Percentiles rank a stretch among this genome's conserved stretches.
Evolutionary conservation across 139 green algal genomes (phyloP).

Genomic region (Coelastrella sp.): DNA sequence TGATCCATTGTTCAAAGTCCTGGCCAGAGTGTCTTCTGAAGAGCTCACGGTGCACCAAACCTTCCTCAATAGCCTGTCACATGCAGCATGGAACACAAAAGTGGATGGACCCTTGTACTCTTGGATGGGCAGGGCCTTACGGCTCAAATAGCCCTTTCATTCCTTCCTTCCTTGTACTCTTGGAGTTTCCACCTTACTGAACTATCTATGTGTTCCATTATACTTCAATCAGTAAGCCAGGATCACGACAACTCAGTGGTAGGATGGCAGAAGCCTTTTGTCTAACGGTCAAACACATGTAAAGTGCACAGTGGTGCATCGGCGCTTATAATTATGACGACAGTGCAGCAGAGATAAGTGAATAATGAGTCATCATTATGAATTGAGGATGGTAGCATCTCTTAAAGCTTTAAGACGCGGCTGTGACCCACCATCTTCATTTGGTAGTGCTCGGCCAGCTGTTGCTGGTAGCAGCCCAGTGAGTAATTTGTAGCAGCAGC

Average conservation of each 20-base stretch:
- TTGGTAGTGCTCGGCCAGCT: conserved; percentile 77
- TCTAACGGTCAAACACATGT: too few species aligned
- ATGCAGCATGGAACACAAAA: neutral
- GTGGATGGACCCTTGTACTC: too few species aligned
- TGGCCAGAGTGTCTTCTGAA: conserved; percentile 8
- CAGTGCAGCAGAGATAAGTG: neutral
- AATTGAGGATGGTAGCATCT: neutral
- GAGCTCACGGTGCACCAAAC: neutral
- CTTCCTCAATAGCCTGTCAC: neutral
- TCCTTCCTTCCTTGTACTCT: too few species aligned
- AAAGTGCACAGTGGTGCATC: too few species aligned
- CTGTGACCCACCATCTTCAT: conserved; percentile 59
- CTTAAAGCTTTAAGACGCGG: neutral
- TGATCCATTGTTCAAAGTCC: conserved; percentile 42
- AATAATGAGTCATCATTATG: neutral
- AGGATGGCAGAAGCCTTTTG: too few species aligned
- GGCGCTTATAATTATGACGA: neutral
- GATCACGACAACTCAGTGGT: too few species aligned
- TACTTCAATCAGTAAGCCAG: too few species aligned
- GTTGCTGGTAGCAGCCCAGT: conserved; percentile 67
- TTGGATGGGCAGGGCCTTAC: neutral
- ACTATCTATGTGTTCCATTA: too few species aligned
- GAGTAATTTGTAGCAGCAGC: conserved; percentile 89
- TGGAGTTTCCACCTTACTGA: too few species aligned
- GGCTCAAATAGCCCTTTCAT: neutral